Conservation (phyloP, 805 yeast genomes). For the Yarrowia alimentaria region DNA sequence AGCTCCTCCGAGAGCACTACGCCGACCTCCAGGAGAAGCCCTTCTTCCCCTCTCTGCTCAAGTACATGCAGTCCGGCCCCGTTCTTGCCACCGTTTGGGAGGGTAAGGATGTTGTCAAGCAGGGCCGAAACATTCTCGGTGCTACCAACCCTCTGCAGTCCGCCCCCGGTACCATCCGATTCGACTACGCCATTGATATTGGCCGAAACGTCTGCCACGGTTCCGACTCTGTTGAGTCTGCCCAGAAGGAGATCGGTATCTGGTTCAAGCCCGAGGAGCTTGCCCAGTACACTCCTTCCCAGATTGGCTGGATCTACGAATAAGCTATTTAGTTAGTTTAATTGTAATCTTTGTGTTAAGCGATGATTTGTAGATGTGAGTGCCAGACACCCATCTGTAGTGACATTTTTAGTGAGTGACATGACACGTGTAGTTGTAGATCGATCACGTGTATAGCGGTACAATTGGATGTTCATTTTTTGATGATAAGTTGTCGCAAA, state of each 20-base stretch:
- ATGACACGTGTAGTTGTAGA: no score
- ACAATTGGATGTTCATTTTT: no score
- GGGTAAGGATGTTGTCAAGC: conserved; percentile 99
- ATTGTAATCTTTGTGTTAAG: not conserved
- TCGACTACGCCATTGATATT: conserved; percentile 96
- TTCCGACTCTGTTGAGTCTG: conserved; percentile 98
- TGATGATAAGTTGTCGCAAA: no score
- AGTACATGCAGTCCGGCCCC: conserved; percentile 98
- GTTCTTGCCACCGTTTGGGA: conserved; percentile 99
- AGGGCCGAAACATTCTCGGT: conserved; percentile 96
- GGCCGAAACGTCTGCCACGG: conserved; percentile 99
- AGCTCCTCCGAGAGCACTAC: conserved; percentile 88
- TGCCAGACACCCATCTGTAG: not conserved
- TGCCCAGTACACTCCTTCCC: conserved; percentile 83
- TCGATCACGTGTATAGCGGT: no score
- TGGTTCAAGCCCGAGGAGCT: conserved; percentile 99
- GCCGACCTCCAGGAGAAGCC: conserved; percentile 93
- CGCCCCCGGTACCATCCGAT: conserved; percentile 99
- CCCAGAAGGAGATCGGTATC: conserved; percentile 89
- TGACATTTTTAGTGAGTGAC: no score
- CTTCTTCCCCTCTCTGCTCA: conserved; percentile 94
- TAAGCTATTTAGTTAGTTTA: conserved; percentile 43
- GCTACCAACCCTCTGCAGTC: conserved; percentile 98
- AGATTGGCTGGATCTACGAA: conserved; percentile 91
- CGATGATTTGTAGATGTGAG: not conserved